Conservation (phyloP, 495 filamentous ascomycete species). For the Hypoxylon fragiforme region DNA sequence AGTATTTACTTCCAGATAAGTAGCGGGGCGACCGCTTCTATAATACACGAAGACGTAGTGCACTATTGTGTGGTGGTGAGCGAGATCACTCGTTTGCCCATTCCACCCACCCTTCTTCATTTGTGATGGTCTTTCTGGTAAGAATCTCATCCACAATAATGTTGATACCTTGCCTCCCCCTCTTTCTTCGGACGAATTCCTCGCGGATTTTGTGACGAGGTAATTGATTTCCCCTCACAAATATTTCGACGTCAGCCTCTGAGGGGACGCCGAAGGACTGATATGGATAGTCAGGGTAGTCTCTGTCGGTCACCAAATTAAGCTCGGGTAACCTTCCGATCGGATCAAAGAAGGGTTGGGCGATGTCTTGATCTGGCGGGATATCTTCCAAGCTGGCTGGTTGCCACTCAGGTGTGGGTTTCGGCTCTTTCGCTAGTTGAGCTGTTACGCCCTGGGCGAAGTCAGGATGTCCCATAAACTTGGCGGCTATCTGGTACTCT, state of each 20-base stretch:
- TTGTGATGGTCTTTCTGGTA: slow-evolving; percentile 49
- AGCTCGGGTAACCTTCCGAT: slow-evolving; percentile 48
- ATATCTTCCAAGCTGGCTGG: slow-evolving; percentile 70
- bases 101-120: slow-evolving; percentile 37
- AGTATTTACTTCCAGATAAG: too few relatives aligned
- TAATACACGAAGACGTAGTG: slow-evolving; percentile 22
- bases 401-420: slow-evolving; percentile 65
- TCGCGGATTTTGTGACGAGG: slow-evolving; percentile 49
- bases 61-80: slow-evolving; percentile 4
- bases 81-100: slow-evolving; percentile 39
- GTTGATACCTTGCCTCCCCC: slow-evolving; percentile 59
- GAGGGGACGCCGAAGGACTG: slow-evolving; percentile 65
- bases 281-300: slow-evolving; percentile 73
- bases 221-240: slow-evolving; percentile 48
- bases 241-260: slow-evolving; percentile 66
- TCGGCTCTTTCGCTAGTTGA: slow-evolving; percentile 61
- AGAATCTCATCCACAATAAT: slow-evolving; percentile 62
- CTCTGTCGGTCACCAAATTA: slow-evolving; percentile 48
- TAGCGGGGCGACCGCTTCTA: slow-evolving; percentile 2
- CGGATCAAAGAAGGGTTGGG: slow-evolving; percentile 62
- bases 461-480: slow-evolving; percentile 86
- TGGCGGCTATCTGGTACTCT: slow-evolving; percentile 75
- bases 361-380: slow-evolving; percentile 48
- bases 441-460: slow-evolving; percentile 86
- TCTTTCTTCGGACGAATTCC: slow-evolving; percentile 48